Evolutionary conservation across 1,284 basidiomycete species (phyloP), one percentile per base, ranked within the genome.

Genomic region (Cerioporus squamosus): DNA sequence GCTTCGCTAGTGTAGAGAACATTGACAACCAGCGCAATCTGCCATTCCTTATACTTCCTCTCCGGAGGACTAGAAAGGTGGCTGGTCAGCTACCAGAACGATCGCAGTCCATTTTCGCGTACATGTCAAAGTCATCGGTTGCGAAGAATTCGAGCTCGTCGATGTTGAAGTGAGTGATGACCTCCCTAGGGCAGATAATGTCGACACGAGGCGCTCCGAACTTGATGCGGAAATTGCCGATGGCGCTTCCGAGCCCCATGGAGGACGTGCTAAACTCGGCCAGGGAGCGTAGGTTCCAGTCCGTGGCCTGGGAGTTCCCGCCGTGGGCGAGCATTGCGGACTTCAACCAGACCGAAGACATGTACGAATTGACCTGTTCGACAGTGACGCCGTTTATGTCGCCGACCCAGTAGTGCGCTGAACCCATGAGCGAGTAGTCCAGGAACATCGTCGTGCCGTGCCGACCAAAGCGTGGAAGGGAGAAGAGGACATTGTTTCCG

Each of bases 161-260:
- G 29, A 75, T 57, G 43, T 63, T 60, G 63, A 74, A 70, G 55
- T 66, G 67, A 2, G 74, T 23, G 24, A 75, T 60, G n/a, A 71
- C 69, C 61, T 75, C 74, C 15, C 60, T 60, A n/a, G 68, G 59
- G 59, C 74, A 75, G 9, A 75, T 55, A 2, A 71, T 65, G 24
- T 62, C 62, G 58, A 75, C 65, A 29, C 62, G 61, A 3, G 74
- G 71, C 2, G 72, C 62, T 10, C 69, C 70, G 26, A 75, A 65
- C 44, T 61, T 62, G 40, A 74, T 51, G 24, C 67, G 66, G 66
- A 71, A 71, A 50, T 70, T 63, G 7, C 59, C 38, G 20, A 48
- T 48, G 6, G 45, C 60, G 36, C 62, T 44, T 26, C 58, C 59
- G 26, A 29, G 29, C 10, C 48, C 45, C 31, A 58, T 50, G 18